A percentile compares a stretch with the other conserved stretches of the same genome.
phyloP scores from a whole-genome alignment of 2,329 filamentous ascomycete species.

The Aschersonia sp. region DNA sequence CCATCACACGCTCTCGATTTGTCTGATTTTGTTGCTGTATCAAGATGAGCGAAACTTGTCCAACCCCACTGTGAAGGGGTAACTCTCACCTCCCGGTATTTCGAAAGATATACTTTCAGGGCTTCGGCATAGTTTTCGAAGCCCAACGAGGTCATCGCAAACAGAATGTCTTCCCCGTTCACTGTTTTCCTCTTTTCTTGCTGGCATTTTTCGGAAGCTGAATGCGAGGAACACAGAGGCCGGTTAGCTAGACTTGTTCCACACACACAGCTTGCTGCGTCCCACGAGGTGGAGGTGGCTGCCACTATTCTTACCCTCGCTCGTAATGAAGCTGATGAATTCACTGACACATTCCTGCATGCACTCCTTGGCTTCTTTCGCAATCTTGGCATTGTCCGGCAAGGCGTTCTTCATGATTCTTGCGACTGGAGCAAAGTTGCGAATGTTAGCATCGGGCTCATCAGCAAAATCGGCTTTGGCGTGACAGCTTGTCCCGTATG shows the following conservation, averaged over 20 bases:
- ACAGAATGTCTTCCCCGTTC: constrained; percentile 95
- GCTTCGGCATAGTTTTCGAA: constrained; percentile 99
- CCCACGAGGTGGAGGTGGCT: no score
- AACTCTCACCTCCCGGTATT: constrained; percentile 82
- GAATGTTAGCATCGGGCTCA: constrained; percentile 78
- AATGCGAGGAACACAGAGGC: neutral
- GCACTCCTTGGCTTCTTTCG: constrained; percentile 97
- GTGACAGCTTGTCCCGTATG: constrained; percentile 31
- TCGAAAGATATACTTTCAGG: constrained; percentile 92
- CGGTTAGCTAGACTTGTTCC: neutral
- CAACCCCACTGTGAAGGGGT: neutral
- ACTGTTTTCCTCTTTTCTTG: constrained; percentile 99
- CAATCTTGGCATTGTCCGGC: constrained; percentile 96
- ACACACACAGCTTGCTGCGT: neutral
- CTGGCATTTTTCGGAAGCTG: constrained; percentile 97
- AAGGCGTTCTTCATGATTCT: constrained; percentile 98
- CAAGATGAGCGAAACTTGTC: no score
- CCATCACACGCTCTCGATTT: constrained; percentile 23
- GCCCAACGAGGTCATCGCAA: constrained; percentile 95
- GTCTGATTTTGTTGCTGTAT: constrained; percentile 25
- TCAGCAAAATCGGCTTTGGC: constrained; percentile 34
- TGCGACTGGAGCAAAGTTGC: constrained; percentile 89
- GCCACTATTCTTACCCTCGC: constrained; percentile 59
- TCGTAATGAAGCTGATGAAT: constrained; percentile 99
- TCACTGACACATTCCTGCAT: constrained; percentile 99